Evolutionary conservation across 2,329 filamentous ascomycete species (phyloP).

Genomic region (Incumbomyces lentus): DNA sequence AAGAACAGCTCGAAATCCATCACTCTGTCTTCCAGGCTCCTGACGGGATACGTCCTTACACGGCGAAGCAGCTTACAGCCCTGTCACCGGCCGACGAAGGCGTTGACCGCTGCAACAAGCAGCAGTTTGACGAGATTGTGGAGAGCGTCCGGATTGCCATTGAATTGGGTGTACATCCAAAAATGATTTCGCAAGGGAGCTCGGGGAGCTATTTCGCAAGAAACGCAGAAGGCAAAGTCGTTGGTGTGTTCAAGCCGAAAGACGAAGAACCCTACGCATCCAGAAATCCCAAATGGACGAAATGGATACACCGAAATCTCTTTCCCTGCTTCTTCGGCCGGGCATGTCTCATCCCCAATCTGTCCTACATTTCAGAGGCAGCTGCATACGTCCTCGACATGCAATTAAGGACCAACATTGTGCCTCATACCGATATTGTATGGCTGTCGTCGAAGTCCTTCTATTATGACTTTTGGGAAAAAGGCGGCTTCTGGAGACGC

Average conservation of each 20-base stretch:
- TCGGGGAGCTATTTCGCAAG: conserved; percentile 97
- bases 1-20: conserved; percentile 87
- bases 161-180: conserved; percentile 80
- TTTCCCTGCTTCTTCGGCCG: conserved; percentile 96
- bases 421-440: conserved; percentile 93
- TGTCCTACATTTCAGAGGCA: conserved; percentile 95
- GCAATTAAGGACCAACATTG: conserved; percentile 79
- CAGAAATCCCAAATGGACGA: conserved; percentile 97
- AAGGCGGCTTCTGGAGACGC: conserved; percentile 75
- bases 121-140: conserved; percentile 77
- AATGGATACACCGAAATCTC: conserved; percentile 96
- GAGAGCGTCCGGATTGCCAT: conserved; percentile 87
- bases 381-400: conserved; percentile 91
- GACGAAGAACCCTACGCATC: conserved; percentile 97
- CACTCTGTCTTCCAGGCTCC: conserved; percentile 94
- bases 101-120: conserved; percentile 60
- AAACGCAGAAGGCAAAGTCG: conserved; percentile 82
- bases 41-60: conserved; percentile 72
- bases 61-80: conserved; percentile 59
- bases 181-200: conserved; percentile 93
- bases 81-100: conserved; percentile 40
- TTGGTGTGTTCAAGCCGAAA: conserved; percentile 97
- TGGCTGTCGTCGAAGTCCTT: conserved; percentile 93
- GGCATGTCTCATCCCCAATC: conserved; percentile 89
- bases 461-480: conserved; percentile 96